These are phyloP conservation scores for Raddia guianensis DNA, from an alignment of 176 grass and related monocot genomes.

Conservation along the genomic window DNA sequence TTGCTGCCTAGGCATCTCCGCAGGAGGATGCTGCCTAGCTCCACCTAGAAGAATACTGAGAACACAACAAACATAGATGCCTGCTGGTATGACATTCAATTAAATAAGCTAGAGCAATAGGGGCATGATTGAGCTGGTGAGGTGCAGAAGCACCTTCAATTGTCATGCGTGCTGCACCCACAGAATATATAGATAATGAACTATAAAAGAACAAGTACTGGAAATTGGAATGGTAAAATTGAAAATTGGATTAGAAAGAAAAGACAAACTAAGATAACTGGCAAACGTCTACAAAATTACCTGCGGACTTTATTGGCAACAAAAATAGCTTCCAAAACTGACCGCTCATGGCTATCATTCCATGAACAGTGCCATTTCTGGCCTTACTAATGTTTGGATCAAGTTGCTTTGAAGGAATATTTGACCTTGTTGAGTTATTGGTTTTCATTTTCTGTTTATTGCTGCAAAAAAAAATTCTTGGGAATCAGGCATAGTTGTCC, in stretches of 20 bases:
- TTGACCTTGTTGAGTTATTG: slow-evolving; percentile 39
- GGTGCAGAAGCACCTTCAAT: background rate
- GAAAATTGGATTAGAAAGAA: background rate
- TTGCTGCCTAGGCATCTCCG: too few species aligned
- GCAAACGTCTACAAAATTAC: slow-evolving; percentile 42
- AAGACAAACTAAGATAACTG: background rate
- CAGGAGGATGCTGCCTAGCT: too few species aligned
- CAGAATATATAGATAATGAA: background rate
- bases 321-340: slow-evolving; percentile 56
- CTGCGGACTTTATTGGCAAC: slow-evolving; percentile 57
- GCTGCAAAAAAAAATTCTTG: background rate
- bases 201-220: background rate
- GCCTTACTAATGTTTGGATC: slow-evolving; percentile 37
- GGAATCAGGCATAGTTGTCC: slow-evolving; percentile 19
- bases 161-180: background rate
- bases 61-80: background rate
- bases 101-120: slow-evolving; percentile 27
- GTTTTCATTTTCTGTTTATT: slow-evolving; percentile 23
- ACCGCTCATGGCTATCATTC: slow-evolving; percentile 35
- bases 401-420: slow-evolving; percentile 29
- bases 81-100: background rate
- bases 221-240: background rate
- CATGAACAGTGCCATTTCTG: slow-evolving; percentile 44
- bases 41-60: too few species aligned
- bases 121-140: background rate